phyloP scores from a whole-genome alignment of 129 eudicot genomes.

The Chrysanthemum lavandulifolium region DNA sequence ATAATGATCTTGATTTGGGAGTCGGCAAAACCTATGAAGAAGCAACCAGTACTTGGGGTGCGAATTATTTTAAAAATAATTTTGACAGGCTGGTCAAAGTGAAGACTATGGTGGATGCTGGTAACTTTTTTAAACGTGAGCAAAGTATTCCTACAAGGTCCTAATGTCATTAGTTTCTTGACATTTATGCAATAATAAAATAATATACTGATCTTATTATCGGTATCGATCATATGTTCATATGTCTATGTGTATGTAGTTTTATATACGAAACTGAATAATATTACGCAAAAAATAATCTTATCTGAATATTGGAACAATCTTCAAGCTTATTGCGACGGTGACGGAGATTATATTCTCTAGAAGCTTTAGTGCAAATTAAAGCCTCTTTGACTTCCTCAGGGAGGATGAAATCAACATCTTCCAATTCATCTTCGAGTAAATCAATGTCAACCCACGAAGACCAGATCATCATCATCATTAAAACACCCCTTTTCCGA shows the following conservation, averaged over 20 bases:
- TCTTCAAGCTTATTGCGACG: slow-evolving; percentile 17
- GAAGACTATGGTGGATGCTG: slow-evolving; percentile 36
- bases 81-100: slow-evolving; percentile 33
- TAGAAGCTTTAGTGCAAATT: slow-evolving; percentile 22
- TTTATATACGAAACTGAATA: no score
- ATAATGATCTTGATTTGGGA: slow-evolving; percentile 49
- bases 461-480: slow-evolving; percentile 39
- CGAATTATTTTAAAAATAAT: slow-evolving; percentile 26
- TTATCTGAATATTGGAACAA: no score
- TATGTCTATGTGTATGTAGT: not conserved
- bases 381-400: slow-evolving; percentile 49
- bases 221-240: not conserved
- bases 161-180: not conserved
- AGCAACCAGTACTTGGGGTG: slow-evolving; percentile 33
- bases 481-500: no score
- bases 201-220: not conserved
- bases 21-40: slow-evolving; percentile 22
- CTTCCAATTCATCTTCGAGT: slow-evolving; percentile 56
- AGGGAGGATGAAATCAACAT: slow-evolving; percentile 44
- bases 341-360: slow-evolving; percentile 44
- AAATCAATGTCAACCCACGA: slow-evolving; percentile 60
- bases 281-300: no score
- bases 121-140: slow-evolving; percentile 40
- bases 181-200: slow-evolving; percentile 3
- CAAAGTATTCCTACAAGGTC: slow-evolving; percentile 34